Evolutionary conservation across 768 basidiomycete genomes (phyloP).

Genomic region (Lepiota venenata): DNA sequence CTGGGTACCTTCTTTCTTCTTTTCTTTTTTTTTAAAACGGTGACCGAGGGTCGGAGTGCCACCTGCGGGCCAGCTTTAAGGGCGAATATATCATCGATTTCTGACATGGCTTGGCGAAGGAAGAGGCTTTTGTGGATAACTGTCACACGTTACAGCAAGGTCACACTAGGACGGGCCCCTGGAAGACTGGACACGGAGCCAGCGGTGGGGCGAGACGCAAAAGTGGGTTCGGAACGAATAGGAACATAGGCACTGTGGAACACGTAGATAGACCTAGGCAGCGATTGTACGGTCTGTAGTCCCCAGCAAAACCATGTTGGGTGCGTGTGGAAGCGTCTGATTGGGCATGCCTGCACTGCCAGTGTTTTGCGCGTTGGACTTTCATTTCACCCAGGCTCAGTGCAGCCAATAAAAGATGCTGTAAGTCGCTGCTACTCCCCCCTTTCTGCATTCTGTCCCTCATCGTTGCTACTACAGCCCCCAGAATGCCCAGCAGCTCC

Average conservation of each 20-base stretch:
- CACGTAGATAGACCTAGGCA: not conserved
- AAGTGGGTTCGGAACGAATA: not conserved
- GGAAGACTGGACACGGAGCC: not conserved
- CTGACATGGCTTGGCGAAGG: slow-evolving; percentile 43
- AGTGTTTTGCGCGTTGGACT: slow-evolving; percentile 7
- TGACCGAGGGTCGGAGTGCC: slow-evolving; percentile 16
- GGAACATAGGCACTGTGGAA: not conserved
- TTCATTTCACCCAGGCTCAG: slow-evolving; percentile 10
- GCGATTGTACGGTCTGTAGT: not conserved
- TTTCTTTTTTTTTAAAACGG: slow-evolving; percentile 35
- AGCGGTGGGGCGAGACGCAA: not conserved
- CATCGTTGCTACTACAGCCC: slow-evolving; percentile 22
- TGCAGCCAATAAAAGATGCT: slow-evolving; percentile 22
- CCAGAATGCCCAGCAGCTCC: slow-evolving; percentile 37
- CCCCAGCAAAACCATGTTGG: slow-evolving; percentile 2
- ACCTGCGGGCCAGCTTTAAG: slow-evolving; percentile 37
- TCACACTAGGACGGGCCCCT: not conserved
- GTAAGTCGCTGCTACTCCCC: slow-evolving; percentile 23
- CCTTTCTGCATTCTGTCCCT: slow-evolving; percentile 10
- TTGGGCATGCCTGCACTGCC: slow-evolving; percentile 1
- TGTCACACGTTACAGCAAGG: slow-evolving; percentile 14
- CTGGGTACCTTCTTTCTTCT: slow-evolving; percentile 35
- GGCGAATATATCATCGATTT: slow-evolving; percentile 87
- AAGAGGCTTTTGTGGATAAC: not conserved
- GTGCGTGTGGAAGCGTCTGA: slow-evolving; percentile 10